These are phyloP conservation scores for Sporothrix pallida DNA, from an alignment of 2,329 filamentous ascomycete genomes.

Conservation along the genomic window DNA sequence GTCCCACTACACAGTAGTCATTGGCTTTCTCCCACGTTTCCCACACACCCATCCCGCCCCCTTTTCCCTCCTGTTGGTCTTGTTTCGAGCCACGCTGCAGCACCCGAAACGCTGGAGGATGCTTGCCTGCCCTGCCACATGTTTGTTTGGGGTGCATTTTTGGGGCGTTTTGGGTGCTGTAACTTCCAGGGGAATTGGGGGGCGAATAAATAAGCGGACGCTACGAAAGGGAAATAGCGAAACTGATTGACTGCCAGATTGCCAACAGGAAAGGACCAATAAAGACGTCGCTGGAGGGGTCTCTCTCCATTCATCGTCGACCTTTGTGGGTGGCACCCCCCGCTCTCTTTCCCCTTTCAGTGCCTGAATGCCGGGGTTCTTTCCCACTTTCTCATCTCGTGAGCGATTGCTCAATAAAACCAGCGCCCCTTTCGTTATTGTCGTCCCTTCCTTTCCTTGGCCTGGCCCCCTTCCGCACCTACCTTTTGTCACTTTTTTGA, in stretches of 20 bases:
- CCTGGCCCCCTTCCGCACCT: background rate
- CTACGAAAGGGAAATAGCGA: background rate
- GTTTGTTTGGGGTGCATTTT: conserved; percentile 15
- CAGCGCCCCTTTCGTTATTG: background rate
- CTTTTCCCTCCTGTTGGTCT: background rate
- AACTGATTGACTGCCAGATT: too few species aligned
- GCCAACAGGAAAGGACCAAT: background rate
- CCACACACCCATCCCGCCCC: conserved; percentile 1
- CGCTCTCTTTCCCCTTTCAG: conserved; percentile 13
- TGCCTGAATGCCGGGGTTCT: conserved; percentile 6
- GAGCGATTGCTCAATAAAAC: conserved; percentile 24
- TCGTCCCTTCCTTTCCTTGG: background rate
- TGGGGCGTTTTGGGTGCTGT: conserved; percentile 13
- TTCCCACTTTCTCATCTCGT: conserved; percentile 21
- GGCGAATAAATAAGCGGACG: background rate
- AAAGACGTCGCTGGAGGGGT: background rate
- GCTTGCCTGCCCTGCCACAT: conserved; percentile 6
- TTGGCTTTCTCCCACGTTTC: conserved; percentile 29
- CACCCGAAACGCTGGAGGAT: conserved; percentile 16
- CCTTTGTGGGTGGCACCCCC: background rate
- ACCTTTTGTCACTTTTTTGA: background rate
- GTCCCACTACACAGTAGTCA: background rate
- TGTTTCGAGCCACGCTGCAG: conserved; percentile 24
- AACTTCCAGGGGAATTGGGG: background rate
- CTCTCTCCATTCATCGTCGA: background rate